Conservation (phyloP, 2,329 filamentous ascomycete species). For the Colletotrichum ledebouriae region DNA sequence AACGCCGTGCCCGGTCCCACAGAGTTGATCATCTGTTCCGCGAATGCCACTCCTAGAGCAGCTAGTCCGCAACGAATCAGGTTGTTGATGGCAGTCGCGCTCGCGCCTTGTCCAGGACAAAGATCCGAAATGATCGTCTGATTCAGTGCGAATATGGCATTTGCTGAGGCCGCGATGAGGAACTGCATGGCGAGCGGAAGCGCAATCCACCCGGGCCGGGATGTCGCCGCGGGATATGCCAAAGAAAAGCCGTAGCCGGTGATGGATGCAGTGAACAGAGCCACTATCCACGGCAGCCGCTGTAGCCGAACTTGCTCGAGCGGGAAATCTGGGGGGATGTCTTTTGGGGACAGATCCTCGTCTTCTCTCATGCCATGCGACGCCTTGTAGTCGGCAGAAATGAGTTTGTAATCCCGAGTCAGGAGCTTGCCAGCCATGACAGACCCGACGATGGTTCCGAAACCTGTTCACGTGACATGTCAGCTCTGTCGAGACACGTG, state of each 20-base stretch:
- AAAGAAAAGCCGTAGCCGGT: slow-evolving; percentile 54
- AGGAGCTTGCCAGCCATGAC: slow-evolving; percentile 57
- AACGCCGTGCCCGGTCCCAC: slow-evolving; percentile 35
- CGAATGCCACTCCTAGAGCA: slow-evolving; percentile 31
- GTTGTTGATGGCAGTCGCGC: slow-evolving; percentile 53
- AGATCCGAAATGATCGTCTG: slow-evolving; percentile 52
- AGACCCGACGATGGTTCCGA: slow-evolving; percentile 58
- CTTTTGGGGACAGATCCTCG: slow-evolving; percentile 48
- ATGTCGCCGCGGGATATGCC: slow-evolving; percentile 37
- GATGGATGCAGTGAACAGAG: slow-evolving; percentile 51
- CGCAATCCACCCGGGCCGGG: slow-evolving; percentile 45
- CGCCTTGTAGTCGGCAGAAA: slow-evolving; percentile 46
- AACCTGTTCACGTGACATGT: slow-evolving; percentile 39
- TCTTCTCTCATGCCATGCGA: slow-evolving; percentile 42
- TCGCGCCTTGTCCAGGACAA: slow-evolving; percentile 49
- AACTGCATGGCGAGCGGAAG: slow-evolving; percentile 50
- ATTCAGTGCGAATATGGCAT: slow-evolving; percentile 54
- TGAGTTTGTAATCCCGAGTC: slow-evolving; percentile 50
- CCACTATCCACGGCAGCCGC: slow-evolving; percentile 54
- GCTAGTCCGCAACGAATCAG: slow-evolving; percentile 43
- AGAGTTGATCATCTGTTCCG: slow-evolving; percentile 35
- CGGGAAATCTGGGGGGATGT: slow-evolving; percentile 53
- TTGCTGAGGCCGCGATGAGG: slow-evolving; percentile 53
- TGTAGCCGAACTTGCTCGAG: slow-evolving; percentile 57
- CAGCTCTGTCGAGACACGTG: not conserved